Percentiles rank a stretch among this genome's conserved stretches.
Evolutionary conservation across 208 protist species (phyloP).

Genomic region (Polymyxa betae): DNA sequence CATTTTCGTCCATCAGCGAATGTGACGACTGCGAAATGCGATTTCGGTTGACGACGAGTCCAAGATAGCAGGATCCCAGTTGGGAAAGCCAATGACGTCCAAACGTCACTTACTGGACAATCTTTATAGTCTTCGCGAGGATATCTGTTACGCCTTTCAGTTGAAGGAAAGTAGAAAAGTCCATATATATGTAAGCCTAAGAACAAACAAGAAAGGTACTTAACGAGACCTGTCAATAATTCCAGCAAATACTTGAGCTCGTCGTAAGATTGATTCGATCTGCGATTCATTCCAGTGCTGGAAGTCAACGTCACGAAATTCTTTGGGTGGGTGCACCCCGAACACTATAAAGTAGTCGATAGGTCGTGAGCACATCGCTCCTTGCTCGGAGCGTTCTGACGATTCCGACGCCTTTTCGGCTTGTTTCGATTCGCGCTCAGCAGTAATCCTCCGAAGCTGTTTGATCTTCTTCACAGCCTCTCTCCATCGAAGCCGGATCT

Average conservation of each 20-base stretch:
- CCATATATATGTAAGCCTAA: too few relatives aligned
- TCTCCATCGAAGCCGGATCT: slow-evolving; percentile 21
- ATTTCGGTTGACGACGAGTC: slow-evolving; percentile 9
- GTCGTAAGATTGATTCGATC: slow-evolving; percentile 44
- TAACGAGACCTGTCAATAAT: slow-evolving; percentile 53
- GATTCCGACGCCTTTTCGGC: background rate
- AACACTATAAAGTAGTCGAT: slow-evolving; percentile 52
- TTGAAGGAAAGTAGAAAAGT: too few relatives aligned
- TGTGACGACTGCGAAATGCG: slow-evolving; percentile 47
- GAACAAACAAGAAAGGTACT: too few relatives aligned
- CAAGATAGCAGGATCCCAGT: slow-evolving; percentile 45
- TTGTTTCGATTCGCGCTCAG: slow-evolving; percentile 13
- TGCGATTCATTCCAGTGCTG: background rate
- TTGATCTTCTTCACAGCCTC: slow-evolving; percentile 20
- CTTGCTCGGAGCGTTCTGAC: background rate
- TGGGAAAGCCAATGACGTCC: slow-evolving; percentile 48
- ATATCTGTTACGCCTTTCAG: background rate
- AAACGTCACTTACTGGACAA: slow-evolving; percentile 37
- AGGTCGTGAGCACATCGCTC: background rate
- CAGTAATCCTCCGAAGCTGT: background rate
- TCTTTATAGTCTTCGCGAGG: slow-evolving; percentile 45
- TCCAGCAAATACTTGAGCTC: slow-evolving; percentile 36
- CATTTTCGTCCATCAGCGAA: slow-evolving; percentile 35
- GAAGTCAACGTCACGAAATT: slow-evolving; percentile 25
- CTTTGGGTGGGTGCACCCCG: slow-evolving; percentile 41